A percentile compares a stretch with the other conserved stretches of the same genome.
Evolutionary conservation across 352 stramenopile species (phyloP).

Genomic region (Phytophthora litchii): DNA sequence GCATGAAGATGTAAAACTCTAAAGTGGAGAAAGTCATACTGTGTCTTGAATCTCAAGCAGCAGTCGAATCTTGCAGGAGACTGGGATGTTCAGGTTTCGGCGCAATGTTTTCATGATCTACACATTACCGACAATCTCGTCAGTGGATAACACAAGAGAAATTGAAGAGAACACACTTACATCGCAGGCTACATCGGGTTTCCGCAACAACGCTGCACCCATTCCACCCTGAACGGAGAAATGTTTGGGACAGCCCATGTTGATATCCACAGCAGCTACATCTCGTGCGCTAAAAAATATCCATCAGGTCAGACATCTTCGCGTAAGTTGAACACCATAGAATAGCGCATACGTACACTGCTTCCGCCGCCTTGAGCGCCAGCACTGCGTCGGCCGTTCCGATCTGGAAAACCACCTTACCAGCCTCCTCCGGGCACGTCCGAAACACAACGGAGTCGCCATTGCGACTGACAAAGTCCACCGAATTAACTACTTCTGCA

Average conservation of each 20-base stretch:
- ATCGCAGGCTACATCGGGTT: conserved; percentile 87
- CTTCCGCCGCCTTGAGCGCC: conserved; percentile 76
- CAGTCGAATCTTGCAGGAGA: conserved; percentile 91
- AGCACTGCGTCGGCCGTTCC: conserved; percentile 80
- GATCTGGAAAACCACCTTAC: conserved; percentile 91
- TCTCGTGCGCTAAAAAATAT: conserved; percentile 60
- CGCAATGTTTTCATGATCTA: conserved; percentile 86
- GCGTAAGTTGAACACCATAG: not conserved
- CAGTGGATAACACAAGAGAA: not conserved
- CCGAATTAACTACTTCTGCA: conserved; percentile 71
- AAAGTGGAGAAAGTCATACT: conserved; percentile 32
- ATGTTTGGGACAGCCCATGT: conserved; percentile 96
- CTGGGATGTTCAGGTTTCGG: conserved; percentile 78
- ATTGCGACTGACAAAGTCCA: conserved; percentile 92
- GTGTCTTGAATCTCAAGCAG: conserved; percentile 69
- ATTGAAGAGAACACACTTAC: conserved; percentile 24
- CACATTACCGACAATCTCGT: not conserved
- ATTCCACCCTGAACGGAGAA: conserved; percentile 94
- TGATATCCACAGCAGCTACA: conserved; percentile 92
- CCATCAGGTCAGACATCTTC: not conserved
- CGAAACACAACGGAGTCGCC: conserved; percentile 87
- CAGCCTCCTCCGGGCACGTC: conserved; percentile 82
- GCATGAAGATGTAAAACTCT: not conserved
- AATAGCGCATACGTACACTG: conserved; percentile 58
- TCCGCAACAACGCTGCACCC: conserved; percentile 90